phyloP scores from a whole-genome alignment of 441 rosid genomes.

The Hura crepitans region DNA sequence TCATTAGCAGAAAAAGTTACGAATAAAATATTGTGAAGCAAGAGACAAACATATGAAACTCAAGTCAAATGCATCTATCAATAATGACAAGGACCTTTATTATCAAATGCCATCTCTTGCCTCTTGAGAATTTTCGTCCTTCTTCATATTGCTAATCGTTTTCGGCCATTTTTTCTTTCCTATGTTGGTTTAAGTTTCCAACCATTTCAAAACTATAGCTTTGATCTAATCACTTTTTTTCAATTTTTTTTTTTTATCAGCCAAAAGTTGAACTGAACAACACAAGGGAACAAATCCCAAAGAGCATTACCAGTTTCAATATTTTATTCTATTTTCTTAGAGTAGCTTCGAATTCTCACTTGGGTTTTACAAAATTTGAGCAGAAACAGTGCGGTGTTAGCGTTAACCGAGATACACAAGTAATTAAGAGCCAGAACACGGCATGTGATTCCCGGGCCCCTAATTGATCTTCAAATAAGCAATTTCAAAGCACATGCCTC shows the following conservation, averaged over 20 bases:
- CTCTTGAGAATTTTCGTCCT: background rate
- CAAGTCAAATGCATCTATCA: background rate
- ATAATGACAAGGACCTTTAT: background rate
- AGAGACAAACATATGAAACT: background rate
- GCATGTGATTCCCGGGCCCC: slow-evolving; percentile 20
- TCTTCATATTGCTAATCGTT: background rate
- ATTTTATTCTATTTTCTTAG: background rate
- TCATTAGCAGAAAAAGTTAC: slow-evolving; percentile 9
- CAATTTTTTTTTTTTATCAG: background rate
- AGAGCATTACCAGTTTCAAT: background rate
- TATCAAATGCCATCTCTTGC: background rate
- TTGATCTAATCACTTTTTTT: background rate
- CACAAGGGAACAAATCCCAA: background rate
- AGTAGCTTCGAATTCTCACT: slow-evolving; percentile 2
- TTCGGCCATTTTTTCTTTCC: background rate
- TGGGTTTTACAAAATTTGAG: background rate
- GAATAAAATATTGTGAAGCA: background rate
- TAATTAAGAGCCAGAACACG: slow-evolving; percentile 12
- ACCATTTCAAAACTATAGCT: background rate
- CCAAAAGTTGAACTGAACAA: background rate
- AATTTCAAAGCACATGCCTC: slow-evolving; percentile 29
- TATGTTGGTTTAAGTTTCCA: background rate
- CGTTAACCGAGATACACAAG: background rate
- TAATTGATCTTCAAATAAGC: slow-evolving; percentile 11
- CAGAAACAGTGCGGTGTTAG: background rate